Evolutionary conservation across 1,139 yeast species (phyloP), one percentile per base, ranked within the genome.

Genomic region (Nematodospora anomalae): DNA sequence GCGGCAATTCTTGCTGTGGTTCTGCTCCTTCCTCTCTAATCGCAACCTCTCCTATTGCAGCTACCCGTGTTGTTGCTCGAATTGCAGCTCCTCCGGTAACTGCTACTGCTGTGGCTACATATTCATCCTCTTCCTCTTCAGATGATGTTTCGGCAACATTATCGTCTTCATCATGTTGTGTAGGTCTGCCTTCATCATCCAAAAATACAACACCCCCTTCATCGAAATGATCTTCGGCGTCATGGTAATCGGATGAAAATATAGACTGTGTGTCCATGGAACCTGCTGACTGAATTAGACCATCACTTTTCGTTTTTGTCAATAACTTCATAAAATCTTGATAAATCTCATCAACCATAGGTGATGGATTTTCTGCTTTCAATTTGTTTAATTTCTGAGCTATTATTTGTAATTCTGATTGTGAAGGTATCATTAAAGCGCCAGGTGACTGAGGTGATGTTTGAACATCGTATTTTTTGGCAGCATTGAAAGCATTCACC

Each of bases 401-500:
- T 41, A 44, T 56, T 4, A 41, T 29, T 23, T 40, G 44, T 29
- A 56, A 50, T 26, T 43, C 45, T 10, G 28, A 21, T 4, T 24
- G 2, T 7, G 38, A 28, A 14, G 37, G 29, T 5, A 35, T 30
- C 16, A 46, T 41, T 2, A 39, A 21, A 6, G 29, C 21, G 10
- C 30, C 33, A 24, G 31, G 24, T 6, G 22, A 10, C 29, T 26
- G 28, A 11, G 14, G 25, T 10, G 16, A 10, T 8, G 13, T 23
- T 26, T 11, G 27, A 11, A 18, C 13, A n/a, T 42, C 27, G 41
- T 46, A 43, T 33, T 50, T 55, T 41, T 71, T 71, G 33, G 78
- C 62, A 27, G 62, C 62, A 48, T 81, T 80, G 46, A 89, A 74
- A 0, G 96, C 95, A 33, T 79, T 74, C 7, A 85, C 78, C 98